These are phyloP conservation scores for Saccharomyces mikatae DNA, from an alignment of 805 yeast species.

Conservation along the genomic window DNA sequence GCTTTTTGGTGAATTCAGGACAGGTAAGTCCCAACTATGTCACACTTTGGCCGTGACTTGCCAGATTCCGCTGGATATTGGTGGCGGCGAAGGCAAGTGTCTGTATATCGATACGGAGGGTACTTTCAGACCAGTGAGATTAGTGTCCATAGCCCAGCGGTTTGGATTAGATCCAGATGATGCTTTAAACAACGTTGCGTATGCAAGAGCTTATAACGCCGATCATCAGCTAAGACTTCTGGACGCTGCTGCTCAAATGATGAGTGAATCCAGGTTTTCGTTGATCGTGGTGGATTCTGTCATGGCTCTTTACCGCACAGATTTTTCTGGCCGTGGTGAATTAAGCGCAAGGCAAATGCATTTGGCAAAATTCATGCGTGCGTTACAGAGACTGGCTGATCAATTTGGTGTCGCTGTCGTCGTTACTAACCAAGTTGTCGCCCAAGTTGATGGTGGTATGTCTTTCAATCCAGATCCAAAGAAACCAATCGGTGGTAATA, in stretches of 20 bases:
- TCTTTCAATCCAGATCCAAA: conserved; percentile 91
- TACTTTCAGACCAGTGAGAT: conserved; percentile 86
- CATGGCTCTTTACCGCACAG: conserved; percentile 94
- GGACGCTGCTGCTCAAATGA: conserved; percentile 88
- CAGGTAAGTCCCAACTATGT: conserved; percentile 95
- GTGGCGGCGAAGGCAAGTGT: conserved; percentile 98
- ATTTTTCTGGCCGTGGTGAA: conserved; percentile 92
- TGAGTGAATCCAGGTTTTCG: conserved; percentile 89
- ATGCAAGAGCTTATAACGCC: conserved; percentile 94
- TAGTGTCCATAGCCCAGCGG: conserved; percentile 82
- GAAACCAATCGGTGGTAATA: conserved; percentile 97
- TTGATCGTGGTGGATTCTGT: conserved; percentile 91
- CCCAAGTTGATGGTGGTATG: conserved; percentile 86
- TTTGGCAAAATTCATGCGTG: conserved; percentile 87
- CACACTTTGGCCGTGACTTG: conserved; percentile 96
- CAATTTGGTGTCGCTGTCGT: conserved; percentile 97
- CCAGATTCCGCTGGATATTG: conserved; percentile 91
- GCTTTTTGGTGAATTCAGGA: conserved; percentile 92
- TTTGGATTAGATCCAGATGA: conserved; percentile 89
- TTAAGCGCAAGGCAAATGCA: conserved; percentile 90
- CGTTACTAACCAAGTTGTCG: conserved; percentile 92
- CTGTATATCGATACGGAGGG: conserved; percentile 95
- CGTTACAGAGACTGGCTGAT: conserved; percentile 87
- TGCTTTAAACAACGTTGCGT: conserved; percentile 94
- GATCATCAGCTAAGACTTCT: conserved; percentile 87